Evolutionary conservation across 23 red algal genomes (phyloP), one percentile per base, ranked within the genome.

Genomic region (Agarophyton chilense): DNA sequence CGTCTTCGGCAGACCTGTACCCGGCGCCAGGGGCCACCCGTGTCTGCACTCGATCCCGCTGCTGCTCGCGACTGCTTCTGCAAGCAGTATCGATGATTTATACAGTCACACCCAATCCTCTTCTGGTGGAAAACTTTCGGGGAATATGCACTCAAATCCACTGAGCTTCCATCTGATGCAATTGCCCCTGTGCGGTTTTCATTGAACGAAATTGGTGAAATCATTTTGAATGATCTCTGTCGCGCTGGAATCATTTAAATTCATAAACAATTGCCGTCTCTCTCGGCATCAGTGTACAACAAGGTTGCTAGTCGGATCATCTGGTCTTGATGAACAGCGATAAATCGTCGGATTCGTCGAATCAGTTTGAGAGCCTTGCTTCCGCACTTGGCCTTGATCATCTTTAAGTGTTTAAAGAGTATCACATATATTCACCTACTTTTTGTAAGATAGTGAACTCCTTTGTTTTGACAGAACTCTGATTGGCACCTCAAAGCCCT

Each of bases 71-170:
- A 42, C 57, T 46, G 29, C 43, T 62, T 21, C 62, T 35, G 77
- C 90, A 93, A 28, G 78, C 90, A 10, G 90, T 93, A 53, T 93
- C 90, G 43, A 93, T 83, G 2, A 93, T 79, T n/a, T 84, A 93
- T 16, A 85, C 61, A 18, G 54, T 68, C 3, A 91, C 87, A 42
- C 73, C 87, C 53, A 62, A 32, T 21, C 87, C 87, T 28, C 41
- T 33, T 13, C 24, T 67, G 2, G 50, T 31, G 7, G 63, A 80
- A 75, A 74, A 91, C 7, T 73, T 32, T 34, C 61, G 8, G 10
- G 25, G 22, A 3, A 17, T 66, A 32, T 24, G 61, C 14, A 66
- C 12, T 34, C 24, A 66, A 34, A 24, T 66, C 61, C 1, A 66
- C 61, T 32, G 14, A 12, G 24, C 11, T 38, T 3, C 61, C 61